phyloP scores from a whole-genome alignment of 768 basidiomycete species.

The Boletus sp. region DNA sequence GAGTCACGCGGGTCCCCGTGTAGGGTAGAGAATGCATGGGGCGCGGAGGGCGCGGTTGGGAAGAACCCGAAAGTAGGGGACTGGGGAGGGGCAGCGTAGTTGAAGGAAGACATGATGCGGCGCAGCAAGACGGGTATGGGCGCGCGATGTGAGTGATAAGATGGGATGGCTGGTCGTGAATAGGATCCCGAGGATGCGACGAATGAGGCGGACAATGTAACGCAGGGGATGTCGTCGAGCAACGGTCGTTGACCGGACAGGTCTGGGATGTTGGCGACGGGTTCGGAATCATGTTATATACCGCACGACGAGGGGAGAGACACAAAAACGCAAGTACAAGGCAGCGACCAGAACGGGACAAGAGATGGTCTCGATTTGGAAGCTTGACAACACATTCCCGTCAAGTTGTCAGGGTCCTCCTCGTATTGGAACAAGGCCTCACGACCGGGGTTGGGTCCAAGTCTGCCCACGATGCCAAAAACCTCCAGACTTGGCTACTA shows the following conservation, averaged over 20 bases:
- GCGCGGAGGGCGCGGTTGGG: slow-evolving; percentile 50
- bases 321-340: slow-evolving; percentile 25
- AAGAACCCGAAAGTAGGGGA: slow-evolving; percentile 61
- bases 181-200: neutral
- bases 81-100: slow-evolving; percentile 41
- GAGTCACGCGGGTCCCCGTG: slow-evolving; percentile 60
- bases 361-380: slow-evolving; percentile 22
- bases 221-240: slow-evolving; percentile 7
- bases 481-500: slow-evolving; percentile 54
- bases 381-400: neutral
- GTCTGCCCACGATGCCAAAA: slow-evolving; percentile 35
- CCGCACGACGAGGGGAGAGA: neutral
- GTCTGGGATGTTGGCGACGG: slow-evolving; percentile 6
- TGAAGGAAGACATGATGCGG: slow-evolving; percentile 41
- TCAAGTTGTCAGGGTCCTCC: slow-evolving; percentile 9
- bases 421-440: slow-evolving; percentile 18
- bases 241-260: slow-evolving; percentile 4
- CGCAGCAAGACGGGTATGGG: neutral
- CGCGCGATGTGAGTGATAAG: neutral
- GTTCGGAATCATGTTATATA: slow-evolving; percentile 28
- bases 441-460: neutral
- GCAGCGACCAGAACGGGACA: slow-evolving; percentile 18
- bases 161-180: neutral
- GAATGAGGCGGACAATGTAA: slow-evolving; percentile 9
- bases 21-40: slow-evolving; percentile 54